These are phyloP conservation scores for Chimonanthus salicifolius DNA, from an alignment of 164 flowering plant genomes.

Conservation along the genomic window DNA sequence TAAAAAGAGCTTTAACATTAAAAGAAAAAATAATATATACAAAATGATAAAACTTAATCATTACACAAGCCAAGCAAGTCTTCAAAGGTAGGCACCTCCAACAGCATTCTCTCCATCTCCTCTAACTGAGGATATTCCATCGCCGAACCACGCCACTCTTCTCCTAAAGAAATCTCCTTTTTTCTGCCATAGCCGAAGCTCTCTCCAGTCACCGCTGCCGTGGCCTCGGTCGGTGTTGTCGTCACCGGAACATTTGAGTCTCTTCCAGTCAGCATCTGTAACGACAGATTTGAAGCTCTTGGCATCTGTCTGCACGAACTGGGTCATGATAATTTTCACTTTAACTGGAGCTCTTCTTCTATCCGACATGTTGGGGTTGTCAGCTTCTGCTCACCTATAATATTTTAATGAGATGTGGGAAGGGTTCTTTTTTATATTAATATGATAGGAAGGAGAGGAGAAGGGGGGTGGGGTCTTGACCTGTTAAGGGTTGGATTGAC, in stretches of 20 bases:
- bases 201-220: not conserved
- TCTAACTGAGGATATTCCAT: not conserved
- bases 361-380: not conserved
- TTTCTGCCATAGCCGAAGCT: not conserved
- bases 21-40: no score
- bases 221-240: not conserved
- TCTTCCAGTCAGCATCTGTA: constrained; percentile 64
- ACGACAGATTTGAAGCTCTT: constrained; percentile 19
- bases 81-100: not conserved
- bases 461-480: not conserved
- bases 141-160: not conserved
- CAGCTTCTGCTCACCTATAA: not conserved
- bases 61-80: not conserved
- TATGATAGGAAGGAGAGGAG: not conserved
- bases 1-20: no score
- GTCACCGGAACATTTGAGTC: constrained; percentile 18
- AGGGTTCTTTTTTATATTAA: not conserved
- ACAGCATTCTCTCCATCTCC: not conserved
- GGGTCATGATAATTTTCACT: constrained; percentile 45
- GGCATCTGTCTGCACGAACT: constrained; percentile 44
- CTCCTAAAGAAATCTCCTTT: not conserved
- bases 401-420: no score
- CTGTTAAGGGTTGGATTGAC: not conserved
- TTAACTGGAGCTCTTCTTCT: constrained; percentile 20
- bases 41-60: not conserved